Evolutionary conservation across 257 asterid species (phyloP).

Genomic region (Fraxinus quadrangulata): DNA sequence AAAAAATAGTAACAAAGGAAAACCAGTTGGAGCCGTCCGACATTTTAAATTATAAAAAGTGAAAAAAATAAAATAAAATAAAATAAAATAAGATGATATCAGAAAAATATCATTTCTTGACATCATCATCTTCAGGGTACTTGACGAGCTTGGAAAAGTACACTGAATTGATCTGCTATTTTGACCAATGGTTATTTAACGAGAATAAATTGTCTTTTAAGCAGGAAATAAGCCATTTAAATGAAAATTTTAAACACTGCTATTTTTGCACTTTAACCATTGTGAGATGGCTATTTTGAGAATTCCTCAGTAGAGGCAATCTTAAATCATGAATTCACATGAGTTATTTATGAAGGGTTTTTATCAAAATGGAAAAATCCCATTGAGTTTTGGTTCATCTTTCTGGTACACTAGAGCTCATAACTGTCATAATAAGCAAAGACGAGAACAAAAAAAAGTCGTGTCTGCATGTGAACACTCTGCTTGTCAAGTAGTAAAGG

Average conservation of each 20-base stretch:
- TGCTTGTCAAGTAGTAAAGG: not conserved
- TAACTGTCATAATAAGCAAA: not conserved
- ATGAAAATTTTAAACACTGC: not conserved
- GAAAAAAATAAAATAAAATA: not conserved
- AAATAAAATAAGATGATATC: no score
- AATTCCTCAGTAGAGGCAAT: not conserved
- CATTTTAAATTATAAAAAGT: not conserved
- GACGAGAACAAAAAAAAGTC: not conserved
- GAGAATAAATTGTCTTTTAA: not conserved
- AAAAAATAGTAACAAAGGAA: not conserved
- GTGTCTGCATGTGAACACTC: not conserved
- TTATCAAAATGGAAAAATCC: not conserved
- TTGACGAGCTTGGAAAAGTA: not conserved
- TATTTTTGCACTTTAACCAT: not conserved
- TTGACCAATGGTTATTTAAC: not conserved
- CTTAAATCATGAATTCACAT: not conserved
- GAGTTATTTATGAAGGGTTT: not conserved
- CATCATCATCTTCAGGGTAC: not conserved
- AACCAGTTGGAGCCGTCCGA: conserved; percentile 3
- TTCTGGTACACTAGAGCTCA: not conserved
- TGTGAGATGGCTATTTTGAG: not conserved
- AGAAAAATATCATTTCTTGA: no score
- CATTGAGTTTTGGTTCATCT: not conserved
- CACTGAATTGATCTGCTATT: not conserved
- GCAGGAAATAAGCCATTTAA: not conserved